These are phyloP conservation scores for Erigeron philadelphicus DNA, from an alignment of 140 eudicot species.

Conservation along the genomic window DNA sequence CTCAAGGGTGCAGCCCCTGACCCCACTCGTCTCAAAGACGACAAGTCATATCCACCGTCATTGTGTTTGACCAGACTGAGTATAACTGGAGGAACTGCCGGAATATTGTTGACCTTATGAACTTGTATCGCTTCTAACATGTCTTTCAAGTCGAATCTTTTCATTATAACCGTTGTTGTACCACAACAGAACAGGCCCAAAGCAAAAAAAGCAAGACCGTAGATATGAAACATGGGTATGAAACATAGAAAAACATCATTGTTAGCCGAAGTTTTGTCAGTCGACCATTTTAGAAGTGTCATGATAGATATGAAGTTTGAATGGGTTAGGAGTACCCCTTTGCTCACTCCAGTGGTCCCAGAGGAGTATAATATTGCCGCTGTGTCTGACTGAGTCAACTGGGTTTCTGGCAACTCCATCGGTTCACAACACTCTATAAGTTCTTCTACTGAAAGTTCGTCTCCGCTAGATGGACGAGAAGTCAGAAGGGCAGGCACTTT, in stretches of 20 bases:
- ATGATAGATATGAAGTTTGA: slow-evolving; percentile 49
- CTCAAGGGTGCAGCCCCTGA: slow-evolving; percentile 96
- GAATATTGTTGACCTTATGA: slow-evolving; percentile 48
- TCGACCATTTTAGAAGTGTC: slow-evolving; percentile 48
- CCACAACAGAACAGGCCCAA: slow-evolving; percentile 53
- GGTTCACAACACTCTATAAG: slow-evolving; percentile 52
- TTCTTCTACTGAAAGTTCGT: slow-evolving; percentile 52
- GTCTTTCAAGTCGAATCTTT: slow-evolving; percentile 44
- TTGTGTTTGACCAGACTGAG: slow-evolving; percentile 53
- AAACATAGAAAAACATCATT: slow-evolving; percentile 60
- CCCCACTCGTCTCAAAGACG: slow-evolving; percentile 57
- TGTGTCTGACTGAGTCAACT: slow-evolving; percentile 48
- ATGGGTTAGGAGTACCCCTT: slow-evolving; percentile 68
- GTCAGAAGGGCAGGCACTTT: slow-evolving; percentile 51
- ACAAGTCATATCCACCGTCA: slow-evolving; percentile 42
- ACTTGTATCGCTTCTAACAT: slow-evolving; percentile 68
- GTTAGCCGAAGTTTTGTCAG: slow-evolving; percentile 36
- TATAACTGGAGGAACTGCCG: slow-evolving; percentile 86
- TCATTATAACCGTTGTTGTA: slow-evolving; percentile 54
- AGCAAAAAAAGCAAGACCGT: slow-evolving; percentile 62
- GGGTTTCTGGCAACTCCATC: slow-evolving; percentile 37
- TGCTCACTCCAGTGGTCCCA: slow-evolving; percentile 80
- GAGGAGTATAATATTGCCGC: slow-evolving; percentile 85
- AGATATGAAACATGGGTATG: slow-evolving; percentile 80
- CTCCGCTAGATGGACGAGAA: slow-evolving; percentile 23